Evolutionary conservation across 2,329 filamentous ascomycete genomes (phyloP), one percentile per base, ranked within the genome.

Genomic region (Thermochaetoides dissita): DNA sequence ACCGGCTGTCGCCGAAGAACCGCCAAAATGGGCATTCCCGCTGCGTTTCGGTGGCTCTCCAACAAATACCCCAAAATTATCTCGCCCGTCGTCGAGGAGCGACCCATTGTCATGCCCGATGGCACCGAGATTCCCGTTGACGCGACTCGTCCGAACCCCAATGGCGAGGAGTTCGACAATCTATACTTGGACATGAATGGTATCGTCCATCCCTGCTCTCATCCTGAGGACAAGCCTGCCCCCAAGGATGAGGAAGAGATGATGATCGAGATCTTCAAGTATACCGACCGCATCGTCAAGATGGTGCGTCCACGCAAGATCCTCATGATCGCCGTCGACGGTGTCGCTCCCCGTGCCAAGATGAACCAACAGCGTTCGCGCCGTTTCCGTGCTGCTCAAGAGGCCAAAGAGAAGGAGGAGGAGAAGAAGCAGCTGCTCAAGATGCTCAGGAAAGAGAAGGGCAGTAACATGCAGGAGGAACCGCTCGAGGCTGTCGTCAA

Each of bases 151-250:
- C 79, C 85, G 6, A 98, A 98, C 57, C 93, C 93, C 3, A 98
- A 98, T 64, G 87, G 87, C 59, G 89, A 96, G 64, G 91, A 98
- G 62, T 84, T 94, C 57, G 89, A 98, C 65, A 98, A 98, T 57
- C 70, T 98, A 6, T 98, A 98, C 58, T 76, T 98, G 49, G 91
- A 98, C 57, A 96, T 98, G 89, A 98, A 98, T 63, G 93, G 91
- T 59, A 98, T 98, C 52, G 91, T 98, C 33, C 91, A 98, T 68
- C 93, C 93, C 30, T 98, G 91, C 66, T 94, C 89, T 37, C 91
- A 98, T 65, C 91, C 91, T 1, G 91, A 98, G 61, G 89, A 96
- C 57, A 78, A 79, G 49, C 87, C 91, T 2, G 78, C 91, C 4
- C 91, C 91, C 8, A 83, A 81, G 56, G 89, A 91, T 47, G 91